Conservation (phyloP, 2,329 filamentous ascomycete genomes). For the Fusarium duplospermum region DNA sequence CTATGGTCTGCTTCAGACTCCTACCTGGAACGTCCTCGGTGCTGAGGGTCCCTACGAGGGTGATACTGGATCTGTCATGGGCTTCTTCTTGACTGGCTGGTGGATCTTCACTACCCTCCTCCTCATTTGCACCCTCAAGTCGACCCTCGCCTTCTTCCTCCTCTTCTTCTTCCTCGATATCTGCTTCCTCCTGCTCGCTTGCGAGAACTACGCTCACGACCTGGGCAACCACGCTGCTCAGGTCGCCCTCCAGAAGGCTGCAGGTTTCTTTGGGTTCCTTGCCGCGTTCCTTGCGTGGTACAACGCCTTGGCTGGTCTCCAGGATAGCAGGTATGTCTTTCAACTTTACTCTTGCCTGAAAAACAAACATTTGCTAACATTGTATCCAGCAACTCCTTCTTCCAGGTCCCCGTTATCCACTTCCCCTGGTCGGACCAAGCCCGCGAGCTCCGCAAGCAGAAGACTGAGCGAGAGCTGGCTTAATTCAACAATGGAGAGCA, state of each 20-base stretch:
- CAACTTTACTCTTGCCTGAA: background rate
- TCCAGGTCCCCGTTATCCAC: slow-evolving; percentile 90
- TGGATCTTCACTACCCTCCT: slow-evolving; percentile 86
- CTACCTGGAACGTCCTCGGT: slow-evolving; percentile 69
- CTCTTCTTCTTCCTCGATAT: slow-evolving; percentile 83
- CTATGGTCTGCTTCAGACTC: slow-evolving; percentile 78
- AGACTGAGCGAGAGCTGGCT: slow-evolving; percentile 50
- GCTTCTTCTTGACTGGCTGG: slow-evolving; percentile 82
- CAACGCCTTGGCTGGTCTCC: slow-evolving; percentile 84
- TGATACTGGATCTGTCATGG: slow-evolving; percentile 68
- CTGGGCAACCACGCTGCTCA: slow-evolving; percentile 60
- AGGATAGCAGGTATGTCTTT: slow-evolving; percentile 72
- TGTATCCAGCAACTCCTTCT: slow-evolving; percentile 80
- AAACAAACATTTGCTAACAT: slow-evolving; percentile 51
- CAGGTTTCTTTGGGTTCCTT: slow-evolving; percentile 83
- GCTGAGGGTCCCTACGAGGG: slow-evolving; percentile 59
- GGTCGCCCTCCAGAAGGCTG: slow-evolving; percentile 71
- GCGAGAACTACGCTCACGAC: slow-evolving; percentile 68
- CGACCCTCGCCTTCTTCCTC: slow-evolving; percentile 80
- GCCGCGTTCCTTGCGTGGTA: slow-evolving; percentile 89
- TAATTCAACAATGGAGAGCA: slow-evolving; percentile 15
- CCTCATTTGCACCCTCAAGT: slow-evolving; percentile 79
- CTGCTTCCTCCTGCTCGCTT: slow-evolving; percentile 78
- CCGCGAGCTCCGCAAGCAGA: slow-evolving; percentile 64
- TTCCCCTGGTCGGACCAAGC: slow-evolving; percentile 93